These are phyloP conservation scores for Xanthoceras sorbifolium DNA, from an alignment of 345 rosid genomes.

Conservation along the genomic window DNA sequence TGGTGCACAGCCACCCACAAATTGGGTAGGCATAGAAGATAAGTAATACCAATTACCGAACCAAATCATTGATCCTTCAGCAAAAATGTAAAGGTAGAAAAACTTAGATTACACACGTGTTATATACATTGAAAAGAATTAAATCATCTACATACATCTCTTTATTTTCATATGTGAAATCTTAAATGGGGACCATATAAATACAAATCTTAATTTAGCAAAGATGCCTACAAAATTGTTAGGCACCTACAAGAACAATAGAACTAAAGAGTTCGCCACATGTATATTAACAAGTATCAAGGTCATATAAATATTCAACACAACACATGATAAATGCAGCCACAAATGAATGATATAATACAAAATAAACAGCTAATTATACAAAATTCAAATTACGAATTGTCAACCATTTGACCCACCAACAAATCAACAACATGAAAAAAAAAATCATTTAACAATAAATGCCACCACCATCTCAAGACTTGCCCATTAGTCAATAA, in stretches of 20 bases:
- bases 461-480: neutral
- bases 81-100: neutral
- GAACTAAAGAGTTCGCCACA: neutral
- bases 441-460: neutral
- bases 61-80: neutral
- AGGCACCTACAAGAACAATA: neutral
- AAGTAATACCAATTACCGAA: constrained; percentile 2
- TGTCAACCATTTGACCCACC: neutral
- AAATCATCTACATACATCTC: neutral
- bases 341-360: neutral
- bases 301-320: neutral
- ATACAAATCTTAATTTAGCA: neutral
- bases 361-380: neutral
- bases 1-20: neutral
- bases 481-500: neutral
- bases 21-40: neutral
- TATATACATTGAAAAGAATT: neutral
- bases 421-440: neutral
- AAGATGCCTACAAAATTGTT: neutral
- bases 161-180: neutral
- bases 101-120: neutral
- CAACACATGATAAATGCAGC: neutral
- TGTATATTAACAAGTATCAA: neutral
- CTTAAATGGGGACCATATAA: neutral
- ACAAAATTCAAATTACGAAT: neutral